Evolutionary conservation across 306 rosid species (phyloP).

Genomic region (Abrus pulchellus): DNA sequence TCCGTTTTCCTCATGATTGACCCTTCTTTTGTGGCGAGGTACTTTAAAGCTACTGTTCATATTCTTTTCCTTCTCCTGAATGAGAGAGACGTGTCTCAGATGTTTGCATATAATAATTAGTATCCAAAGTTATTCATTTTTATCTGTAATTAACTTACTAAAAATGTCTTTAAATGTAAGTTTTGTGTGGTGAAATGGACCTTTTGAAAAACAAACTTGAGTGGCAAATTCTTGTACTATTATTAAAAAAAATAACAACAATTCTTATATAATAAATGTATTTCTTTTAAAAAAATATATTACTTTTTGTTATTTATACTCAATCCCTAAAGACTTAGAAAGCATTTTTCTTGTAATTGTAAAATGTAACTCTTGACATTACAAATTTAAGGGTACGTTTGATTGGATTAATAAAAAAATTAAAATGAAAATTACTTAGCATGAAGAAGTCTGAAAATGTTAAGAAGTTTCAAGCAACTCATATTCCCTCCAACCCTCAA

Average conservation of each 20-base stretch:
- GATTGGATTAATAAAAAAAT: background rate
- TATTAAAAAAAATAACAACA: too few relatives aligned
- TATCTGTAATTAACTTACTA: background rate
- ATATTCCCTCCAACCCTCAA: background rate
- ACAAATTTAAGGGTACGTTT: background rate
- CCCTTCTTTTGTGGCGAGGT: constrained; percentile 43
- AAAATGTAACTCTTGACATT: background rate
- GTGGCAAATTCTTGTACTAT: too few relatives aligned
- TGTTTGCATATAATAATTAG: background rate
- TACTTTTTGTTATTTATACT: too few relatives aligned
- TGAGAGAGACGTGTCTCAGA: constrained; percentile 15
- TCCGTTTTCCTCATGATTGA: constrained; percentile 40
- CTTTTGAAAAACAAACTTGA: background rate
- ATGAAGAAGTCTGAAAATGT: background rate
- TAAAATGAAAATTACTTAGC: background rate
- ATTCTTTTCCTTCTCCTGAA: constrained; percentile 10
- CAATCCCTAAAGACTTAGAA: too few relatives aligned
- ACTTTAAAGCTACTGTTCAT: constrained; percentile 18
- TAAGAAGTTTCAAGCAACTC: background rate
- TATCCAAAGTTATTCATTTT: background rate
- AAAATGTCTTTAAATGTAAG: background rate
- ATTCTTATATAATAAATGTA: too few relatives aligned
- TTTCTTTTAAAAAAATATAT: too few relatives aligned
- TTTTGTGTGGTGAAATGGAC: constrained; percentile 1
- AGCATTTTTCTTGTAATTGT: background rate